Evolutionary conservation across 306 rosid genomes (phyloP), one percentile per base, ranked within the genome.

Genomic region (Trifolium fragiferum): DNA sequence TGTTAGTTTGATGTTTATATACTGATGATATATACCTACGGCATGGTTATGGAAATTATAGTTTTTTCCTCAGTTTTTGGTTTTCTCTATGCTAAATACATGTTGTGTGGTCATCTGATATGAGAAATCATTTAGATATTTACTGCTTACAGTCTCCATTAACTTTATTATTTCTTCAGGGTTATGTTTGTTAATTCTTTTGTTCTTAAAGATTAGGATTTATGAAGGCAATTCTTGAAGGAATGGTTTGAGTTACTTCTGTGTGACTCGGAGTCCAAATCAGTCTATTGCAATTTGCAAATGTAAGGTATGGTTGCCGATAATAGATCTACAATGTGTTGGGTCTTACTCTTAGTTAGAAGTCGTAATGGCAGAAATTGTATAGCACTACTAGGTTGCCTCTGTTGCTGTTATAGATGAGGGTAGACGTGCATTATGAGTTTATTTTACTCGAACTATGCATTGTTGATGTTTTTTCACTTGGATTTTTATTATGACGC

Each of bases 121-220:
- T 53, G 14, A 18, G 4, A 38, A 53, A 10, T 15, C 40, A 64
- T 40, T 25, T 66, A 25, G 20, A 54, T 41, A 10, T 25, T 57
- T 32, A 16, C 21, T 72, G 40, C 43, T 70, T 61, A 3, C 13
- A 16, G 16, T 41, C 23, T 20, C 46, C 59, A 10, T 41, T 14
- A 55, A 51, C 49, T 41, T 71, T 23, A 33, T 50, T 53, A n/a
- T 57, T 51, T 59, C 27, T 44, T 61, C 64, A 63, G 16, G 40
- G 30, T 68, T 74, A 47, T 68, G 43, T 43, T 51, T 49, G 10
- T 27, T 25, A 11, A 32, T 73, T 69, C 58, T 20, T 33, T 75
- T 32, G n/a, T 13, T 30, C 9, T 38, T 5, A 10, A 38, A 40
- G 70, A 63, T 64, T 64, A 64, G 69, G 69, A 27, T 58, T 25